Conservation (phyloP, 176 grass and related monocot genomes). For the Leersia perrieri region DNA sequence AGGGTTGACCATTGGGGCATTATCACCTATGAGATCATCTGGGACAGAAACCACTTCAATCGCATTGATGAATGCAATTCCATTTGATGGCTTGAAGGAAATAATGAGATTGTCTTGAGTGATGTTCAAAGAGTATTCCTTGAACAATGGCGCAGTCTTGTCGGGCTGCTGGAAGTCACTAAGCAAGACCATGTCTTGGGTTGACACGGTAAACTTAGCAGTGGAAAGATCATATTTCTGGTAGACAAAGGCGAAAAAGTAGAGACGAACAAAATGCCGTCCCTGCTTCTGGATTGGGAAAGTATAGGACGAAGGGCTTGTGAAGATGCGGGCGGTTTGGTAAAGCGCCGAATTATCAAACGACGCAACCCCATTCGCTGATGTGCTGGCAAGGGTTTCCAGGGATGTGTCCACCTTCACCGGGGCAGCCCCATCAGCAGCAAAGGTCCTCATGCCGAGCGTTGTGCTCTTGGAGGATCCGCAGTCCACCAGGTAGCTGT, state of each 20-base stretch:
- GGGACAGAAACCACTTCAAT: conserved; percentile 84
- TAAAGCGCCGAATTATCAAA: conserved; percentile 56
- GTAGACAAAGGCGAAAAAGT: conserved; percentile 84
- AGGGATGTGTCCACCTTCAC: conserved; percentile 51
- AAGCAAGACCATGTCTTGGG: conserved; percentile 80
- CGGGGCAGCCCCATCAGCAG: conserved; percentile 52
- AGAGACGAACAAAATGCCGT: conserved; percentile 79
- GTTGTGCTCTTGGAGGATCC: conserved; percentile 64
- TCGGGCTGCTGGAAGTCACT: conserved; percentile 60
- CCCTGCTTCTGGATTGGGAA: conserved; percentile 78
- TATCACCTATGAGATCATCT: conserved; percentile 57
- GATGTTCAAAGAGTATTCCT: conserved; percentile 81
- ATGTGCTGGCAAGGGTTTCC: conserved; percentile 55
- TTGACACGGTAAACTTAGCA: conserved; percentile 74
- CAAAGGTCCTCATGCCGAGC: conserved; percentile 60
- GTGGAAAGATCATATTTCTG: conserved; percentile 68
- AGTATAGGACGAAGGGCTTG: conserved; percentile 65
- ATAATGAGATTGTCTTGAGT: conserved; percentile 65
- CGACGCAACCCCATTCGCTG: conserved; percentile 51
- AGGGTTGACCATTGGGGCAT: conserved; percentile 55
- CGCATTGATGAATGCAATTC: conserved; percentile 79
- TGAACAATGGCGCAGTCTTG: conserved; percentile 64
- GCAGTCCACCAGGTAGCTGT: conserved; percentile 86
- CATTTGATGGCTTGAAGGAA: conserved; percentile 76
- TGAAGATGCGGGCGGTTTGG: conserved; percentile 76